phyloP scores from a whole-genome alignment of 805 yeast species.

The Suhomyces xylopsoci region DNA sequence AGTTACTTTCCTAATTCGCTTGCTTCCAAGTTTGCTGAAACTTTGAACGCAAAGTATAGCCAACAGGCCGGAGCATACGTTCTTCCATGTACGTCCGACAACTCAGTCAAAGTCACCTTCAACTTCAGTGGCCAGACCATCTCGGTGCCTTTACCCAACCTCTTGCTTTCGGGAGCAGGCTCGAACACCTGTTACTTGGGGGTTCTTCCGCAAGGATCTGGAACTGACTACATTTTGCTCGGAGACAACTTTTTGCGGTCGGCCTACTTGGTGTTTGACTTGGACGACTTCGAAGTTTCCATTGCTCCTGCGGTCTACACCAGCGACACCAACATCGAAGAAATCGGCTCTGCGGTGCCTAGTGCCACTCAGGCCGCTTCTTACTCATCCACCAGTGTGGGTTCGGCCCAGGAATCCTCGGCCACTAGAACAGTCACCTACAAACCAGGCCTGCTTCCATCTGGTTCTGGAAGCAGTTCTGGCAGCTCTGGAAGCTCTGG shows the following conservation, averaged over 20 bases:
- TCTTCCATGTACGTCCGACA: slow-evolving; percentile 37
- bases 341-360: slow-evolving; percentile 47
- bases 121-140: slow-evolving; percentile 60
- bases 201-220: slow-evolving; percentile 10
- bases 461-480: neutral
- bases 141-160: slow-evolving; percentile 42
- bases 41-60: slow-evolving; percentile 43
- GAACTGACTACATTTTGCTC: slow-evolving; percentile 33
- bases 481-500: neutral
- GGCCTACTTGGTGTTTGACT: slow-evolving; percentile 63
- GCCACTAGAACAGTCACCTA: slow-evolving; percentile 6
- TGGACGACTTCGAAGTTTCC: slow-evolving; percentile 55
- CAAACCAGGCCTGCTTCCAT: neutral
- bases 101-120: slow-evolving; percentile 34
- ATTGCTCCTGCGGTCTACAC: slow-evolving; percentile 33
- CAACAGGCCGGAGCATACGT: slow-evolving; percentile 42
- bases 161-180: slow-evolving; percentile 18
- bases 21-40: slow-evolving; percentile 31
- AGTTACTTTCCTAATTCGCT: slow-evolving; percentile 42
- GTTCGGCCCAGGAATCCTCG: slow-evolving; percentile 3
- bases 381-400: slow-evolving; percentile 37
- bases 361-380: slow-evolving; percentile 46
- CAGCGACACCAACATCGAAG: slow-evolving; percentile 41
- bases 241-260: slow-evolving; percentile 67
- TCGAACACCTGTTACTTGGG: slow-evolving; percentile 16